A percentile compares a stretch with the other conserved stretches of the same genome.
phyloP scores from a whole-genome alignment of 768 basidiomycete species.

The Kwoniella mangroviensis region DNA sequence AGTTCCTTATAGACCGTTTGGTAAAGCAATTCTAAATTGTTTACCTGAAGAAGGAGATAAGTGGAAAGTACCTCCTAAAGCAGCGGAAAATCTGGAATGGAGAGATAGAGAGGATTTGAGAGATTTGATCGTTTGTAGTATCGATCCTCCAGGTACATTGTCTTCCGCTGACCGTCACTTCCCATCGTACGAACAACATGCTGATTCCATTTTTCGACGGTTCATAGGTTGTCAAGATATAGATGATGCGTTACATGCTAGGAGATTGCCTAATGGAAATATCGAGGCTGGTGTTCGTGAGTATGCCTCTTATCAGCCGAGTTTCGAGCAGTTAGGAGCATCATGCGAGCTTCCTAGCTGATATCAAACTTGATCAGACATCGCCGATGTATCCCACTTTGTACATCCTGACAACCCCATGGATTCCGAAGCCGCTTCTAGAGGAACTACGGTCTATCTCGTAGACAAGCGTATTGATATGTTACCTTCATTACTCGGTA shows the following conservation, averaged over 20 bases:
- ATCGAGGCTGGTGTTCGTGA: conserved; percentile 97
- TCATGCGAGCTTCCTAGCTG: conserved; percentile 7
- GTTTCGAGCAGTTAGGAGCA: too few relatives aligned
- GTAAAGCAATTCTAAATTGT: conserved; percentile 90
- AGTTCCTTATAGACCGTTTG: conserved; percentile 93
- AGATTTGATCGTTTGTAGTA: conserved; percentile 85
- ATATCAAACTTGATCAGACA: conserved; percentile 66
- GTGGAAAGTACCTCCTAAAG: conserved; percentile 90
- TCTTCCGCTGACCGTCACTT: not conserved
- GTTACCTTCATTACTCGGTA: conserved; percentile 90
- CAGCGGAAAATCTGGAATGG: conserved; percentile 66
- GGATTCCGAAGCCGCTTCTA: conserved; percentile 92
- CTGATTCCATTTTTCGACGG: conserved; percentile 5
- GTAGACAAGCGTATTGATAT: conserved; percentile 99
- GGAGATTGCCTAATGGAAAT: conserved; percentile 83
- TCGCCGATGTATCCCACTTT: conserved; percentile 97
- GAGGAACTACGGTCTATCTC: conserved; percentile 96
- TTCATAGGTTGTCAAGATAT: conserved; percentile 89
- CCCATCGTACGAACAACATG: too few relatives aligned
- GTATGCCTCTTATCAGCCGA: conserved; percentile 58
- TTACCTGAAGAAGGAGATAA: conserved; percentile 83
- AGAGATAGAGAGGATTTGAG: conserved; percentile 83
- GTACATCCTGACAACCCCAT: conserved; percentile 91
- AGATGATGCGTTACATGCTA: conserved; percentile 94
- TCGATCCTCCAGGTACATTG: conserved; percentile 84